A percentile compares a stretch with the other conserved stretches of the same genome.
Conservation (phyloP, 164 flowering plant species). For the Hamamelis virginiana region DNA sequence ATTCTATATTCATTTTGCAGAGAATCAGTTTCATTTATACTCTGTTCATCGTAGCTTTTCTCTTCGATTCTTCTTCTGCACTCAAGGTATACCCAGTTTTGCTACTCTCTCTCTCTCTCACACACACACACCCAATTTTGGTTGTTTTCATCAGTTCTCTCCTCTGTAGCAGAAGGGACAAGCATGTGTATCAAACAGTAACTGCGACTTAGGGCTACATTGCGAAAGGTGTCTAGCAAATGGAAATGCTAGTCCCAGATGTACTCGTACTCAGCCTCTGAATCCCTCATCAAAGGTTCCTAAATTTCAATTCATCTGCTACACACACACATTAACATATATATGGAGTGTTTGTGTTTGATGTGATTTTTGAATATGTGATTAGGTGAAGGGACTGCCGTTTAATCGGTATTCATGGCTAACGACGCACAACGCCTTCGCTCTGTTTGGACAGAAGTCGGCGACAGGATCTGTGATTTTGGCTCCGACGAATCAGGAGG, state of each 20-base stretch:
- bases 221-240: constrained; percentile 76
- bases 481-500: constrained; percentile 76
- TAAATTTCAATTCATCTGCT: too few species aligned
- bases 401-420: constrained; percentile 85
- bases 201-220: constrained; percentile 74
- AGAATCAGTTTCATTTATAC: constrained; percentile 6
- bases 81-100: constrained; percentile 39
- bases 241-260: constrained; percentile 61
- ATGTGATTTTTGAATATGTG: not conserved
- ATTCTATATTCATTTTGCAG: constrained; percentile 16
- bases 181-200: constrained; percentile 47
- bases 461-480: constrained; percentile 53
- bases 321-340: not conserved
- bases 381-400: constrained; percentile 72
- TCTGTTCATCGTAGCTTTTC: constrained; percentile 24
- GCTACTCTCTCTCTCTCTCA: not conserved
- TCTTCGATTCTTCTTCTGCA: constrained; percentile 35
- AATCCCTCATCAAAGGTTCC: constrained; percentile 62
- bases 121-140: too few species aligned
- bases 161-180: constrained; percentile 46
- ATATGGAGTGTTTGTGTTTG: not conserved
- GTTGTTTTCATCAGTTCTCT: not conserved
- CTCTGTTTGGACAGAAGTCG: constrained; percentile 53
- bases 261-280: constrained; percentile 66
- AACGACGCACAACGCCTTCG: constrained; percentile 89